A percentile compares a stretch with the other conserved stretches of the same genome.
phyloP scores from a whole-genome alignment of 805 yeast species.

The Candida nemodendra region DNA sequence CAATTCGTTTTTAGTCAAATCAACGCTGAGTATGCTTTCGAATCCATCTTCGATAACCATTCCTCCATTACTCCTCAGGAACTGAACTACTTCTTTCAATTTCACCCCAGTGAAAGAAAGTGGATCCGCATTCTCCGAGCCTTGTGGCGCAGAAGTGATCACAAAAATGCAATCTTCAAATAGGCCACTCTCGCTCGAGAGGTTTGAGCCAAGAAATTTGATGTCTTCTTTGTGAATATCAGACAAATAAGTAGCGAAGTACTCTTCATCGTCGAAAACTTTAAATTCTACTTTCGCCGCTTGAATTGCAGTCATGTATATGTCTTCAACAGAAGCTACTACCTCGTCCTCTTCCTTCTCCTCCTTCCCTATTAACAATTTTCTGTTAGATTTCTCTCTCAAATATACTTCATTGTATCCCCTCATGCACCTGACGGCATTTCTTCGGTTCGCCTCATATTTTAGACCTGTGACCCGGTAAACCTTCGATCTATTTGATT shows the following conservation, averaged over 20 bases:
- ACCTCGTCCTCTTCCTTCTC: constrained; percentile 17
- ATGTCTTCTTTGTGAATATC: constrained; percentile 5
- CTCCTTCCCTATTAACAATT: too few relatives aligned
- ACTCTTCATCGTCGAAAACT: constrained; percentile 15
- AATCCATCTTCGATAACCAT: constrained; percentile 29
- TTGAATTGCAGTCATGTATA: constrained; percentile 32
- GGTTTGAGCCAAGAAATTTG: not conserved
- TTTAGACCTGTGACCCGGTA: constrained; percentile 50
- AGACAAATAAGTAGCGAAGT: constrained; percentile 11
- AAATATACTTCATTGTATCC: constrained; percentile 55
- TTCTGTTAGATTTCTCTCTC: constrained; percentile 27
- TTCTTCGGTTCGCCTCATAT: constrained; percentile 15
- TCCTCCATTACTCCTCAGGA: constrained; percentile 47
- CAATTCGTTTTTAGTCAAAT: not conserved
- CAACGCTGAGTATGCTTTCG: constrained; percentile 4
- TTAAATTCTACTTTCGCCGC: constrained; percentile 31
- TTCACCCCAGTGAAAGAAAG: constrained; percentile 12
- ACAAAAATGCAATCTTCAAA: constrained; percentile 40
- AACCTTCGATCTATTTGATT: constrained; percentile 28
- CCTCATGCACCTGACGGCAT: constrained; percentile 50
- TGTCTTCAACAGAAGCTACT: constrained; percentile 27
- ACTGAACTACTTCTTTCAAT: constrained; percentile 31
- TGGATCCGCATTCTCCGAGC: constrained; percentile 17
- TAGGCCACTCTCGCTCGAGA: not conserved
- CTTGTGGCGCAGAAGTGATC: constrained; percentile 27